Conservation (phyloP, 1,139 yeast species). For the Casaregolazyma suthepensis region DNA sequence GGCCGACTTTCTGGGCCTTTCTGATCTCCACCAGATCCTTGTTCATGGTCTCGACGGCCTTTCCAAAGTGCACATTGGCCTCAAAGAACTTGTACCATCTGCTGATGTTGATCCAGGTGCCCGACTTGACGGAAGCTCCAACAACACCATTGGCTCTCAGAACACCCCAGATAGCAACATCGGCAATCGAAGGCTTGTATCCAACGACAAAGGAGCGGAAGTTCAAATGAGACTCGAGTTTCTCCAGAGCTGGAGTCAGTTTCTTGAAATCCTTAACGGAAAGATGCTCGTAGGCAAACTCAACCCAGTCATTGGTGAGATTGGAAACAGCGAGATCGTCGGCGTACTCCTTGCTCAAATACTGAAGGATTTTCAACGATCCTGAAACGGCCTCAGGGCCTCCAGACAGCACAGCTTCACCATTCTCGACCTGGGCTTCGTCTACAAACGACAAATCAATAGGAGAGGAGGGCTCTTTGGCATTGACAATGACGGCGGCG, state of each 20-base stretch:
- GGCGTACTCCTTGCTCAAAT: conserved; percentile 46
- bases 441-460: conserved; percentile 56
- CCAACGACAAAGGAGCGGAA: conserved; percentile 77
- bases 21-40: conserved; percentile 68
- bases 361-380: conserved; percentile 41
- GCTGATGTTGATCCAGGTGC: conserved; percentile 74
- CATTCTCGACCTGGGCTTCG: conserved; percentile 31
- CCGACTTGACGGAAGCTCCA: conserved; percentile 83
- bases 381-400: conserved; percentile 22
- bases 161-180: conserved; percentile 89
- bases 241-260: conserved; percentile 69
- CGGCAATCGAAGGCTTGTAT: conserved; percentile 62
- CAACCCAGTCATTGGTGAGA: conserved; percentile 49
- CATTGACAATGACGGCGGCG: conserved; percentile 70
- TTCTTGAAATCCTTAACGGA: conserved; percentile 84
- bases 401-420: conserved; percentile 43
- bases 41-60: conserved; percentile 59
- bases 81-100: conserved; percentile 90
- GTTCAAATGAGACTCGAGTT: conserved; percentile 75
- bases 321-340: conserved; percentile 21
- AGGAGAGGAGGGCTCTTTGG: conserved; percentile 42
- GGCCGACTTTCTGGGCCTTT: conserved; percentile 57
- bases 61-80: conserved; percentile 59
- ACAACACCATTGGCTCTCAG: conserved; percentile 88
- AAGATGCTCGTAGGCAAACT: conserved; percentile 62